Evolutionary conservation across 129 eudicot genomes (phyloP).

Genomic region (Artemisia annua): DNA sequence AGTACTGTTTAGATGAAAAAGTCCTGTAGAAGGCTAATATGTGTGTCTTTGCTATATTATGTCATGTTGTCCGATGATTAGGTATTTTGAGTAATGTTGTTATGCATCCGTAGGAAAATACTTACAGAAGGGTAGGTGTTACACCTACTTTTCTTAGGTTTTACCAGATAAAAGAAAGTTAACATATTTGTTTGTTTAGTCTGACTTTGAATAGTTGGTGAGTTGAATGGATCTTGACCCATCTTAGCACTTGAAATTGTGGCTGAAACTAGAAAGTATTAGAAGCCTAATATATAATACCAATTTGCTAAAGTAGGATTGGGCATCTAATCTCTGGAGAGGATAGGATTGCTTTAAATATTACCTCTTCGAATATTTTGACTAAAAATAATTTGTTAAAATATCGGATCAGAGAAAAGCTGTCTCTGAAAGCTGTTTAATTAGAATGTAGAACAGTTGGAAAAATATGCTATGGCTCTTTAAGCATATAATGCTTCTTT

Average conservation of each 20-base stretch:
- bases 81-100: background rate
- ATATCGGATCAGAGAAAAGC: constrained; percentile 2
- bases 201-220: too few species aligned
- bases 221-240: too few species aligned
- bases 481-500: constrained; percentile 18
- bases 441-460: background rate
- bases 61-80: background rate
- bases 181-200: background rate
- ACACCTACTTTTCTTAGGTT: constrained; percentile 6
- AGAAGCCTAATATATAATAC: background rate
- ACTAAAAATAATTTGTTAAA: background rate
- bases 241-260: too few species aligned
- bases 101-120: constrained; percentile 1
- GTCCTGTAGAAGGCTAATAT: background rate
- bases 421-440: background rate
- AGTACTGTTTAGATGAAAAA: background rate
- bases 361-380: background rate
- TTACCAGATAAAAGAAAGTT: constrained; percentile 9
- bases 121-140: background rate
- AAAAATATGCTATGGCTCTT: constrained; percentile 13
- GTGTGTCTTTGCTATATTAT: background rate
- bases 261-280: too few species aligned
- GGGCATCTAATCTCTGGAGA: background rate
- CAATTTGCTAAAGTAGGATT: background rate
- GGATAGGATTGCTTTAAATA: background rate